Evolutionary conservation across 768 basidiomycete species (phyloP).

Genomic region (Scleroderma bovista): DNA sequence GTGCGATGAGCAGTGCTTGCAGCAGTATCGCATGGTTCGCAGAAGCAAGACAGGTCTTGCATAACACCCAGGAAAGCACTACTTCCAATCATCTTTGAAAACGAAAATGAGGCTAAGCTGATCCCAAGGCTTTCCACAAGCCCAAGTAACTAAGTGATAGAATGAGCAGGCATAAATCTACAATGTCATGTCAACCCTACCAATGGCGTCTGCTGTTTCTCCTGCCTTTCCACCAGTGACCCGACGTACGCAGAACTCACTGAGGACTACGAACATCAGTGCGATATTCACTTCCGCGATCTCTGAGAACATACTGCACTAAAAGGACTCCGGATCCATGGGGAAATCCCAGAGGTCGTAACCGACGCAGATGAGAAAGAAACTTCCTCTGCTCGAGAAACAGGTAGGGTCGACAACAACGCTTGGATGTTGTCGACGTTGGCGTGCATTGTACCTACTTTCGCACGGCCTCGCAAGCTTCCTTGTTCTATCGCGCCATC

Average conservation of each 20-base stretch:
- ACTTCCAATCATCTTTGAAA: constrained; percentile 33
- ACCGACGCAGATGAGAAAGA: constrained; percentile 1
- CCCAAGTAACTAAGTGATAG: constrained; percentile 13
- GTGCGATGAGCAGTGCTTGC: constrained; percentile 41
- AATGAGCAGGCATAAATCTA: not conserved
- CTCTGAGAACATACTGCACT: constrained; percentile 13
- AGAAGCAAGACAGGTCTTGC: constrained; percentile 34
- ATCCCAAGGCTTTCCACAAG: constrained; percentile 38
- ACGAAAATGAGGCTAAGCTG: constrained; percentile 41
- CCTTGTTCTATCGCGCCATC: constrained; percentile 47
- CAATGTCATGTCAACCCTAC: constrained; percentile 7
- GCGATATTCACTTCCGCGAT: not conserved
- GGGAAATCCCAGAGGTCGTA: constrained; percentile 10
- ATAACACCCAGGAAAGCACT: constrained; percentile 41
- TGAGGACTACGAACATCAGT: constrained; percentile 15
- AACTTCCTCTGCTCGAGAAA: constrained; percentile 1
- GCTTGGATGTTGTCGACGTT: constrained; percentile 37
- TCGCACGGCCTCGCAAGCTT: constrained; percentile 43
- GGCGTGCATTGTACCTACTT: constrained; percentile 41
- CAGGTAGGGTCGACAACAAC: constrained; percentile 11
- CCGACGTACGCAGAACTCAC: constrained; percentile 6
- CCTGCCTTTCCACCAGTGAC: constrained; percentile 9
- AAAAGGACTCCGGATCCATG: constrained; percentile 26
- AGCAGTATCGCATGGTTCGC: constrained; percentile 44
- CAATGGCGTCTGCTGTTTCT: constrained; percentile 15